Evolutionary conservation across 805 yeast genomes (phyloP).

Genomic region (Metschnikowia kunwiensis): DNA sequence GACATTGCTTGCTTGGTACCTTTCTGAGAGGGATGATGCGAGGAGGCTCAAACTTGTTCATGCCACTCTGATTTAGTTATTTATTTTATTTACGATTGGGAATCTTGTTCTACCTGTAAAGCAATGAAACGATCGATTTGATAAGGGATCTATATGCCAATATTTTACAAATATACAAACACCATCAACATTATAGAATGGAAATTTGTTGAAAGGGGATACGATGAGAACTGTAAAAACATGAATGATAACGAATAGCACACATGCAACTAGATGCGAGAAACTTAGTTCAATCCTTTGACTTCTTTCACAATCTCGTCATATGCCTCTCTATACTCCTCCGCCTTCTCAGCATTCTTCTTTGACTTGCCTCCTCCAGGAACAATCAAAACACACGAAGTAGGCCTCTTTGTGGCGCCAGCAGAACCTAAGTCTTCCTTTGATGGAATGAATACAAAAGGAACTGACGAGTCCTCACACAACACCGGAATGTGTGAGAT

Average conservation of each 20-base stretch:
- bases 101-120: too few relatives aligned
- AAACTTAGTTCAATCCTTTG: slow-evolving; percentile 29
- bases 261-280: too few relatives aligned
- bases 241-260: too few relatives aligned
- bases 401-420: slow-evolving; percentile 98
- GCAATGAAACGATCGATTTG: too few relatives aligned
- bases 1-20: slow-evolving; percentile 26
- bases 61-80: too few relatives aligned
- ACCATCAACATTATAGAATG: not conserved
- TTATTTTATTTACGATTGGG: too few relatives aligned
- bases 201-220: not conserved
- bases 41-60: not conserved
- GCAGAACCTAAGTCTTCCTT: slow-evolving; percentile 98
- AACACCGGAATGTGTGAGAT: slow-evolving; percentile 96
- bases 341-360: slow-evolving; percentile 65
- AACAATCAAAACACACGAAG: slow-evolving; percentile 94
- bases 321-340: slow-evolving; percentile 86
- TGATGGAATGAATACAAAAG: slow-evolving; percentile 91
- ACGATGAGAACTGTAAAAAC: too few relatives aligned
- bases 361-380: slow-evolving; percentile 91
- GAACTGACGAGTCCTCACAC: slow-evolving; percentile 91
- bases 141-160: slow-evolving; percentile 12
- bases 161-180: slow-evolving; percentile 13
- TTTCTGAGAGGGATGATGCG: slow-evolving; percentile 26
- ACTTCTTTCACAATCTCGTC: slow-evolving; percentile 96